Evolutionary conservation across 2,329 filamentous ascomycete genomes (phyloP).

Genomic region (Alternaria sp.): DNA sequence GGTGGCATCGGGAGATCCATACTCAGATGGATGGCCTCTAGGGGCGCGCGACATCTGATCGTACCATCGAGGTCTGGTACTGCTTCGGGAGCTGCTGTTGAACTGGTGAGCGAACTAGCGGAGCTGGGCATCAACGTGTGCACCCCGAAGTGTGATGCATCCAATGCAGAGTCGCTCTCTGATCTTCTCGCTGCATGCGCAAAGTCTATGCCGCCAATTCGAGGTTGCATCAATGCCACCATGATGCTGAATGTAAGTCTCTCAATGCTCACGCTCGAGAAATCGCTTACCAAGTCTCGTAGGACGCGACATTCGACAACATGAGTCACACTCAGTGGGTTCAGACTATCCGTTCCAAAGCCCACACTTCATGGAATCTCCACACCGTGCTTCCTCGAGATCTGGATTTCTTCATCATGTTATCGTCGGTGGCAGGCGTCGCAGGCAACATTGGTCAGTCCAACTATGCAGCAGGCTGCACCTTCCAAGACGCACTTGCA

Average conservation of each 20-base stretch:
- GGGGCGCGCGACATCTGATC: not conserved
- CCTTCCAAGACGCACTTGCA: conserved; percentile 11
- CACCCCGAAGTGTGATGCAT: not conserved
- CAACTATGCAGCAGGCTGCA: conserved; percentile 7
- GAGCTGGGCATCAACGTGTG: not conserved
- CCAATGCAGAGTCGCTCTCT: not conserved
- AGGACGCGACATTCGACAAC: not conserved
- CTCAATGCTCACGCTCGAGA: not conserved
- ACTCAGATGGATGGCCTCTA: not conserved
- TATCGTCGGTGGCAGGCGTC: not conserved
- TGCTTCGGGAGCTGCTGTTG: not conserved
- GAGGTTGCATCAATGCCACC: not conserved
- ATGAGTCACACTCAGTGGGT: not conserved
- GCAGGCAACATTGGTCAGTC: not conserved
- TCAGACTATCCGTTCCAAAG: not conserved
- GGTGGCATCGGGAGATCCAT: not conserved
- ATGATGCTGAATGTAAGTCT: not conserved
- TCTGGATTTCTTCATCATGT: not conserved
- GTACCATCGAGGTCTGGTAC: not conserved
- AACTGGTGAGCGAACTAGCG: not conserved
- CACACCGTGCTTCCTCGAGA: conserved; percentile 5
- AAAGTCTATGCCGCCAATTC: not conserved
- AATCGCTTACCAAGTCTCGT: not conserved
- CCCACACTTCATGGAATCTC: not conserved
- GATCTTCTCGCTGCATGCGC: not conserved